These are phyloP conservation scores for Kernera saxatilis DNA, from an alignment of 345 rosid genomes.

Conservation along the genomic window DNA sequence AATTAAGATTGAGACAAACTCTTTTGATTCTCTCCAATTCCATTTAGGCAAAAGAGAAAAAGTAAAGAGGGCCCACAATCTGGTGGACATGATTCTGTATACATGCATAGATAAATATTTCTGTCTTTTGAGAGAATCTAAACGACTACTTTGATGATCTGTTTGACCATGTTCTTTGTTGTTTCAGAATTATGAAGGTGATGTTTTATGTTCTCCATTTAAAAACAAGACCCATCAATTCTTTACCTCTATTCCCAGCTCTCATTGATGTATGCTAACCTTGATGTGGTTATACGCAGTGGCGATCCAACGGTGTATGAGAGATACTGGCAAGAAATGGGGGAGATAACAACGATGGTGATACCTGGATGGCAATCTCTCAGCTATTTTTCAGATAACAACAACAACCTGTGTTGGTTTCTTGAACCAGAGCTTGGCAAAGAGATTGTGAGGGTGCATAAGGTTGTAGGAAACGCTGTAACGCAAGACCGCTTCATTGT, in stretches of 20 bases:
- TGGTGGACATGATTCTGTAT: conserved; percentile 11
- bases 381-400: conserved; percentile 72
- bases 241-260: background rate
- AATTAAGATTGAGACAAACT: background rate
- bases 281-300: conserved; percentile 35
- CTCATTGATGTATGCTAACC: background rate
- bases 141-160: conserved; percentile 13
- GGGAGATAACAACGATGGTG: conserved; percentile 63
- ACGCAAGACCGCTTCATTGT: conserved; percentile 59
- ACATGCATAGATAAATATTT: background rate
- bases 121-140: conserved; percentile 16
- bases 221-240: background rate
- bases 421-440: conserved; percentile 66
- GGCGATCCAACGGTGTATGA: conserved; percentile 95
- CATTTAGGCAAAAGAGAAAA: background rate
- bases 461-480: conserved; percentile 68
- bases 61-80: background rate
- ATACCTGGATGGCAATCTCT: conserved; percentile 85
- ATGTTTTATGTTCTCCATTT: conserved; percentile 3
- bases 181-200: background rate
- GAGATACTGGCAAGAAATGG: conserved; percentile 60
- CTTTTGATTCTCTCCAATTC: background rate
- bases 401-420: conserved; percentile 73
- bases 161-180: conserved; percentile 1
- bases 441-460: conserved; percentile 61